Conservation (phyloP, 495 filamentous ascomycete species). For the Pyrenula massariospora region DNA sequence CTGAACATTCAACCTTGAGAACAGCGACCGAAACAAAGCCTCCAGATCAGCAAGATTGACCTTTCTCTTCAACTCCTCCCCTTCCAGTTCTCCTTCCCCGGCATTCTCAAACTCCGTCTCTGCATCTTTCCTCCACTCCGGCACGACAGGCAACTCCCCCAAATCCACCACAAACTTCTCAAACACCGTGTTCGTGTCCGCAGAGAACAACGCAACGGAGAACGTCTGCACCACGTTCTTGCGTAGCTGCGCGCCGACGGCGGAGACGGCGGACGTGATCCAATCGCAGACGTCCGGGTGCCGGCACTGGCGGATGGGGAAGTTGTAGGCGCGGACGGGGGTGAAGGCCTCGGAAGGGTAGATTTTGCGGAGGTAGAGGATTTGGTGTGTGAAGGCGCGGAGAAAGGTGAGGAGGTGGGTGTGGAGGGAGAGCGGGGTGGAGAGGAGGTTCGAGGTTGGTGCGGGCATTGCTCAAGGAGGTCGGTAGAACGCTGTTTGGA, state of each 20-base stretch:
- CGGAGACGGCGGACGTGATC: conserved; percentile 72
- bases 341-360: conserved; percentile 78
- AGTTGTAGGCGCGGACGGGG: conserved; percentile 73
- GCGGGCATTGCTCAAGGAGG: conserved; percentile 1
- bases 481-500: no score
- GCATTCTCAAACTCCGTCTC: conserved; percentile 25
- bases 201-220: conserved; percentile 63
- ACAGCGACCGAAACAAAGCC: conserved; percentile 57
- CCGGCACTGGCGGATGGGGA: conserved; percentile 76
- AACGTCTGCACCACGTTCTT: conserved; percentile 58
- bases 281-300: conserved; percentile 87
- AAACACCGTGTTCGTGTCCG: conserved; percentile 40
- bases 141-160: conserved; percentile 56
- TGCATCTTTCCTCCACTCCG: conserved; percentile 24
- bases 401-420: conserved; percentile 60
- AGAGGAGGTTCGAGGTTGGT: conserved; percentile 10
- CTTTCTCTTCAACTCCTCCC: conserved; percentile 22
- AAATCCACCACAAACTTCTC: conserved; percentile 87
- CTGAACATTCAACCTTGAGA: conserved; percentile 35
- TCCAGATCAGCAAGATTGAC: conserved; percentile 43
- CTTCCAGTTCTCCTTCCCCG: conserved; percentile 36
- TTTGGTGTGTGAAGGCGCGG: conserved; percentile 80
- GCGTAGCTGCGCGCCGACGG: conserved; percentile 62
- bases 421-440: conserved; percentile 13
- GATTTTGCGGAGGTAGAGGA: conserved; percentile 75